Percentiles rank a stretch among this genome's conserved stretches.
Conservation (phyloP, 768 basidiomycete genomes). For the Mrakia frigida region DNA sequence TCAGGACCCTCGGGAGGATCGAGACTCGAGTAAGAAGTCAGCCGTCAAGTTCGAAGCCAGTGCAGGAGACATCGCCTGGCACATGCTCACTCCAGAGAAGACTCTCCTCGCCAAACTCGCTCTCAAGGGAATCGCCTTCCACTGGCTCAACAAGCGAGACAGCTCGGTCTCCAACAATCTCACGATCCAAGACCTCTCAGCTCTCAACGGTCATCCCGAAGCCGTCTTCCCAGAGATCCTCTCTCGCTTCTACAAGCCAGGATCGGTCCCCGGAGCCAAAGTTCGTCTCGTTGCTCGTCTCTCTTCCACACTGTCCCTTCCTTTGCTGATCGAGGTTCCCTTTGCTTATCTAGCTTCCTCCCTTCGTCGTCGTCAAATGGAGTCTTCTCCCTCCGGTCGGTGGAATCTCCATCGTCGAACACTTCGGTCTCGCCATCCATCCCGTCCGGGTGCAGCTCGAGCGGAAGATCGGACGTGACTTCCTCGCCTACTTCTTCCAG, state of each 20-base stretch:
- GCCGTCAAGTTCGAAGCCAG: constrained; percentile 74
- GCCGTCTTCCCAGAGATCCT: constrained; percentile 85
- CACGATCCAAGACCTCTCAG: constrained; percentile 67
- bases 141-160: constrained; percentile 80
- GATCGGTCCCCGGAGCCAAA: constrained; percentile 47
- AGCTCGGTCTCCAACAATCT: constrained; percentile 76
- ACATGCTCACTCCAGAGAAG: constrained; percentile 67
- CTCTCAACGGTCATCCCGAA: constrained; percentile 75
- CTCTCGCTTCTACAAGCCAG: constrained; percentile 53
- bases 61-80: constrained; percentile 84
- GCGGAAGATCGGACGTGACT: constrained; percentile 66
- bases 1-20: constrained; percentile 56
- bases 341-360: constrained; percentile 45
- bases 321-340: not conserved
- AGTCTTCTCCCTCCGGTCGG: constrained; percentile 79
- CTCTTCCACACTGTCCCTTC: not conserved
- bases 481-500: constrained; percentile 84
- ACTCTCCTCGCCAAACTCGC: constrained; percentile 76
- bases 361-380: constrained; percentile 77
- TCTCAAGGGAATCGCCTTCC: constrained; percentile 69
- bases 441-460: constrained; percentile 84
- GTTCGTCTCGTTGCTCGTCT: not conserved
- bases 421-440: constrained; percentile 69
- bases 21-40: constrained; percentile 54
- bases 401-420: constrained; percentile 82